A percentile compares a stretch with the other conserved stretches of the same genome.
phyloP scores from a whole-genome alignment of 148 eudicot species.

The Cornus controversa region DNA sequence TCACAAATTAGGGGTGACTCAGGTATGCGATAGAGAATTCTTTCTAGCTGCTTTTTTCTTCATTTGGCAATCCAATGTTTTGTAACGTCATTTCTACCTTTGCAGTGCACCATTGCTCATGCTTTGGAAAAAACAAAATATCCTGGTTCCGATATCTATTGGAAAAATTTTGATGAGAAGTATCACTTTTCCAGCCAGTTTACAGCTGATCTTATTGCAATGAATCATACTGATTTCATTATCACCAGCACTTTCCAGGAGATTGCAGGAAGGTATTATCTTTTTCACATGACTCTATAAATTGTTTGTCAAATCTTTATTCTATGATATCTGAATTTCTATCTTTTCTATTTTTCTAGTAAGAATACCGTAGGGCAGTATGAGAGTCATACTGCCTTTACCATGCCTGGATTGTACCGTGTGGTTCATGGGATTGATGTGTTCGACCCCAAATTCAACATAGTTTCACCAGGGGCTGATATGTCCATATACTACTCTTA shows the following conservation, averaged over 20 bases:
- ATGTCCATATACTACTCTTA: conserved; percentile 76
- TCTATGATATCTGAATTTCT: background rate
- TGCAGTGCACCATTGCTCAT: conserved; percentile 94
- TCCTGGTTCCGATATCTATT: conserved; percentile 89
- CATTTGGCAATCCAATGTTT: background rate
- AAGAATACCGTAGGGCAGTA: conserved; percentile 98
- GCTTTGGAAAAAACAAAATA: conserved; percentile 95
- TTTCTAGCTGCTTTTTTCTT: background rate
- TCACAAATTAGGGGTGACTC: conserved; percentile 89
- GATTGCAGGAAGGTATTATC: conserved; percentile 84
- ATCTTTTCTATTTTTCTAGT: conserved; percentile 35
- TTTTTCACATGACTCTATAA: background rate
- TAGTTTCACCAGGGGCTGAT: conserved; percentile 96
- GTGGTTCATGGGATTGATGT: conserved; percentile 97
- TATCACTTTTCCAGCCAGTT: conserved; percentile 95
- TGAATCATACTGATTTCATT: conserved; percentile 94
- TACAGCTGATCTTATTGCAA: conserved; percentile 96
- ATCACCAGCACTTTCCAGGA: conserved; percentile 99
- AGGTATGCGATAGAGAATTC: conserved; percentile 29
- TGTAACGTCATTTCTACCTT: background rate
- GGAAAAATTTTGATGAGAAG: conserved; percentile 88
- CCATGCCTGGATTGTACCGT: conserved; percentile 92
- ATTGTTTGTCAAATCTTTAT: background rate
- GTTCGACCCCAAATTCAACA: conserved; percentile 96
- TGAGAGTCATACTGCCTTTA: conserved; percentile 84